Conservation (phyloP, 2,329 filamentous ascomycete species). For the Cladosporium phlei region DNA sequence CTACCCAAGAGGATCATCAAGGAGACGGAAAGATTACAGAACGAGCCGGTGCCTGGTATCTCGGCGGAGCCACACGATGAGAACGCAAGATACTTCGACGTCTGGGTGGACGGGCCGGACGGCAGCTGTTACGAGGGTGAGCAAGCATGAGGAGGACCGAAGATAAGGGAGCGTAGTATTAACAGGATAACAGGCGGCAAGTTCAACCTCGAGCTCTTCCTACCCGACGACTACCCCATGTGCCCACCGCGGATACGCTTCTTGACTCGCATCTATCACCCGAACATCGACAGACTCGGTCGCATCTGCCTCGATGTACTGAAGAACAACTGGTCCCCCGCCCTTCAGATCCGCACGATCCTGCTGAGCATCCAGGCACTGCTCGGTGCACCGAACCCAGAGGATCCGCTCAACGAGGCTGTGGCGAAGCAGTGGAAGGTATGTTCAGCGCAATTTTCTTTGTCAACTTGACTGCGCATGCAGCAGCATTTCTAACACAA, state of each 20-base stretch:
- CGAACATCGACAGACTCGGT: slow-evolving; percentile 95
- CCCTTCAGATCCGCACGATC: slow-evolving; percentile 95
- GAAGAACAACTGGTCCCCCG: slow-evolving; percentile 99
- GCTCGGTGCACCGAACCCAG: slow-evolving; percentile 91
- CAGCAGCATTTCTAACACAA: too few relatives aligned
- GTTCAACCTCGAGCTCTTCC: slow-evolving; percentile 95
- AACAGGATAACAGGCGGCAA: slow-evolving; percentile 57
- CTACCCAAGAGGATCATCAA: slow-evolving; percentile 97
- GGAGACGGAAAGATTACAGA: slow-evolving; percentile 95
- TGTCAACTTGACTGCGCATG: too few relatives aligned
- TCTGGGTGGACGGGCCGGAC: slow-evolving; percentile 86
- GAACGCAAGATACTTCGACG: slow-evolving; percentile 96
- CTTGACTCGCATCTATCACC: slow-evolving; percentile 98
- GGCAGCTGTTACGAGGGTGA: slow-evolving; percentile 92
- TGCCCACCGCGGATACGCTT: slow-evolving; percentile 97
- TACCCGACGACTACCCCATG: slow-evolving; percentile 99
- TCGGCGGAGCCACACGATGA: slow-evolving; percentile 94
- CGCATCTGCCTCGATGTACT: slow-evolving; percentile 95
- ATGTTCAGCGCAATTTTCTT: not conserved
- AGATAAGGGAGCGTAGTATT: slow-evolving; percentile 15
- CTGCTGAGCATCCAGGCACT: slow-evolving; percentile 97
- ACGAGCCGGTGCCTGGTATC: slow-evolving; percentile 94
- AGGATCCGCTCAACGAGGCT: slow-evolving; percentile 96
- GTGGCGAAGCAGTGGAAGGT: slow-evolving; percentile 93
- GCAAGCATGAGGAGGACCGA: slow-evolving; percentile 16